Evolutionary conservation across 805 yeast species (phyloP), one percentile per base, ranked within the genome.

Genomic region (Yarrowia yakushimensis): DNA sequence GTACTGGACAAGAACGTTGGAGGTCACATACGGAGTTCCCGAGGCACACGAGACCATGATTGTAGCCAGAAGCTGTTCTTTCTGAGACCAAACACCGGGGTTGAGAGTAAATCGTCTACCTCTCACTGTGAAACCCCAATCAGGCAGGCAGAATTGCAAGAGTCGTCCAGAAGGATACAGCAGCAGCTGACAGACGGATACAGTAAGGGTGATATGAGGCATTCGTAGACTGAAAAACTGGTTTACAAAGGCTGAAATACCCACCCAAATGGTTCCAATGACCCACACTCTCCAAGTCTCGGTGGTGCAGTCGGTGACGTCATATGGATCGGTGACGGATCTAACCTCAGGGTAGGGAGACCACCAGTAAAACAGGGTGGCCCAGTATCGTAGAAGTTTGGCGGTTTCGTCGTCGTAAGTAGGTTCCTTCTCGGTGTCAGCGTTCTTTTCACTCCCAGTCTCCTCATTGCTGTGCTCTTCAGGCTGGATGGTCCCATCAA

Each of bases 271-370:
- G 18, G 76, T 66, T 1, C 76, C 78, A 20, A 78, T 64, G 22
- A 72, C 63, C 65, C 76, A 77, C 12, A 77, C 70, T 68, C 81
- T 70, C 48, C 76, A 79, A 57, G 84, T 80, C 73, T 82, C 84
- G 64, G 79, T 78, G 0, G 78, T 78, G 17, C 75, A 63, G n/a
- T 66, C 59, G 1, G 80, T 78, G 63, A 81, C 83, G 67, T 82
- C 85, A 45, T 66, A 73, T 1, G 82, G 78, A 43, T 79, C 81
- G 6, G 81, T 77, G n/a, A 85, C 81, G 23, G 88, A 82, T 71
- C 90, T 78, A 22, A 85, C 88, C 71, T 85, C 89, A 0, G 87
- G 83, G 69, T 85, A 85, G 13, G 88, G 87, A 20, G 85, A 81
- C 59, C 59, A 50, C 41, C 42, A 36, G 31, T 50, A 43, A 23